Evolutionary conservation across 257 asterid species (phyloP), one percentile per base, ranked within the genome.

Genomic region (Capsicum baccatum): DNA sequence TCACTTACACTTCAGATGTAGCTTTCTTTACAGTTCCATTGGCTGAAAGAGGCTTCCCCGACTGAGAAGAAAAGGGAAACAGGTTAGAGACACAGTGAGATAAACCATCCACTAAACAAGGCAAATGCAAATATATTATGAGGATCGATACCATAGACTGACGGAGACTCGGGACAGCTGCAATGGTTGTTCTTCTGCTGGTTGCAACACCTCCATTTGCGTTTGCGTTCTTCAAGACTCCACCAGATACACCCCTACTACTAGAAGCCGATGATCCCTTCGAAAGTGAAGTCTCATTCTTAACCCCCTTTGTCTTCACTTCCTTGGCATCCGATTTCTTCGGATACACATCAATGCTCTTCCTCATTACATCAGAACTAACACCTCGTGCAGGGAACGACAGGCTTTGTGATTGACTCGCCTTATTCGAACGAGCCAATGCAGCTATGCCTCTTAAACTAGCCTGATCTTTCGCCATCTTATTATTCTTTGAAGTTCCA

Each of bases 321-420:
- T 85, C 87, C 68, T 64, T 91, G n/a, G 89, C 85, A 33, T 91
- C 89, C 13, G 89, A 82, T 81, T 90, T 91, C 54, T 59, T 71
- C 3, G 95, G 91, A 84, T 84, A 81, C 62, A 82, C 86, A 83
- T 94, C 96, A 17, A 87, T 83, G 86, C 98, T 68, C 85, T 90
- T 86, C 80, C 86, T 91, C 91, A 87, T 90, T 8, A 91, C 86
- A 85, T 95, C 94, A 2, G 91, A 76, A 69, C 78, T 88, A 68
- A 89, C 89, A 63, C 91, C 91, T 81, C 80, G 54, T 13, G 90
- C 79, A 42, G 95, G 78, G 78, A 68, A 91, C 0, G 98, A 94
- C 4, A 92, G 89, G 59, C 95, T 93, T 88, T 93, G 94, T 0
- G 86, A 85, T 87, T 91, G 81, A 85, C 90, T 90, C 10, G 90